phyloP scores from a whole-genome alignment of 2,329 filamentous ascomycete genomes.

The Colletotrichum sp. region DNA sequence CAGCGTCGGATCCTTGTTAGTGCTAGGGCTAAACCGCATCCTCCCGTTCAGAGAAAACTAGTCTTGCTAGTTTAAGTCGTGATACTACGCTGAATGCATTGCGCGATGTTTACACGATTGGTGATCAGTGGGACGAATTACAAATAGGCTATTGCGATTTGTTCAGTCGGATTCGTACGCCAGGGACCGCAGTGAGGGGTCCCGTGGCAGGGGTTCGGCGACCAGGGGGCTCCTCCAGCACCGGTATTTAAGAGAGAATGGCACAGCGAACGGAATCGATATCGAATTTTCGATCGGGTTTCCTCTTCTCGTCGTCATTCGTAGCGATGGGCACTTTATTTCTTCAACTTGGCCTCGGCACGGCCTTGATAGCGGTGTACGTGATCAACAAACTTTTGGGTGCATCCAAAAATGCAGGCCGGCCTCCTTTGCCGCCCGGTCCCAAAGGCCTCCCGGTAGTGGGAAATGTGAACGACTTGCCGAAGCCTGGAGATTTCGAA shows the following conservation, averaged over 20 bases:
- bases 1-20: not conserved
- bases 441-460: conserved; percentile 43
- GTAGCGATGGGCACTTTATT: not conserved
- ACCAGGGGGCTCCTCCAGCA: not conserved
- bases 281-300: not conserved
- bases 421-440: conserved; percentile 25
- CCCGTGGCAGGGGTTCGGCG: not conserved
- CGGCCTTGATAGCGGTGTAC: not conserved
- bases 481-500: conserved; percentile 33
- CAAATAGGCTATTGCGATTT: not conserved
- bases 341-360: not conserved
- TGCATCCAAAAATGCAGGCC: not conserved
- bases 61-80: not conserved
- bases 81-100: not conserved
- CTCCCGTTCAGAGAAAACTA: not conserved
- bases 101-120: not conserved
- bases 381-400: not conserved
- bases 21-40: not conserved
- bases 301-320: not conserved
- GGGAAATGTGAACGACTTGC: conserved; percentile 53
- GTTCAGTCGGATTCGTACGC: not conserved
- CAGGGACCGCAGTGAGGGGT: not conserved
- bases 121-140: not conserved
- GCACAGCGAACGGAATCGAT: not conserved
- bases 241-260: not conserved